Evolutionary conservation across 169 alveolate genomes (phyloP).

Genomic region (Plasmodium reichenowi): DNA sequence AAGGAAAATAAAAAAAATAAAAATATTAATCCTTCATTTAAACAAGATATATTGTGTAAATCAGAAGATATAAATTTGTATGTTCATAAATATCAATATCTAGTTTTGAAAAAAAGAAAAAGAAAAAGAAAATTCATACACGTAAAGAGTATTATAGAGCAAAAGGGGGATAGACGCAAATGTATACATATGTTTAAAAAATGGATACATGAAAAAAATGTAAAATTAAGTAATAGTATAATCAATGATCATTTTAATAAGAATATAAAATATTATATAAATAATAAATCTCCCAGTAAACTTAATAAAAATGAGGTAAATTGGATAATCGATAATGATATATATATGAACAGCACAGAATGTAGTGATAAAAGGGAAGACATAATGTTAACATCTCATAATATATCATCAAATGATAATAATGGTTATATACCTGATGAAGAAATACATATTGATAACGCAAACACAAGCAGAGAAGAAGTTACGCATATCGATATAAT

Average conservation of each 20-base stretch:
- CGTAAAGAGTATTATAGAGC: background rate
- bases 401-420: too few species aligned
- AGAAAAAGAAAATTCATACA: slow-evolving; percentile 11
- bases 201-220: slow-evolving; percentile 1
- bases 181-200: background rate
- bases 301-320: too few species aligned
- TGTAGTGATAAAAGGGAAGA: too few species aligned
- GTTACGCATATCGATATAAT: too few species aligned
- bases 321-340: too few species aligned
- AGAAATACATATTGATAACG: too few species aligned
- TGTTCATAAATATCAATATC: slow-evolving; percentile 8
- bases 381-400: too few species aligned
- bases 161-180: slow-evolving; percentile 7
- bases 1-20: background rate
- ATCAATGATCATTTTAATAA: slow-evolving; percentile 2
- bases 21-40: background rate
- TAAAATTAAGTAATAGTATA: background rate
- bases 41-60: background rate
- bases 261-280: background rate
- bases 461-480: too few species aligned
- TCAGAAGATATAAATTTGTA: background rate
- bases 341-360: too few species aligned
- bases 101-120: slow-evolving; percentile 35
- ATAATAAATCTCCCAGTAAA: too few species aligned
- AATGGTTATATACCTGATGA: too few species aligned